Base-by-base conservation (phyloP, 345 rosid genomes). In the Boechera stricta region DNA sequence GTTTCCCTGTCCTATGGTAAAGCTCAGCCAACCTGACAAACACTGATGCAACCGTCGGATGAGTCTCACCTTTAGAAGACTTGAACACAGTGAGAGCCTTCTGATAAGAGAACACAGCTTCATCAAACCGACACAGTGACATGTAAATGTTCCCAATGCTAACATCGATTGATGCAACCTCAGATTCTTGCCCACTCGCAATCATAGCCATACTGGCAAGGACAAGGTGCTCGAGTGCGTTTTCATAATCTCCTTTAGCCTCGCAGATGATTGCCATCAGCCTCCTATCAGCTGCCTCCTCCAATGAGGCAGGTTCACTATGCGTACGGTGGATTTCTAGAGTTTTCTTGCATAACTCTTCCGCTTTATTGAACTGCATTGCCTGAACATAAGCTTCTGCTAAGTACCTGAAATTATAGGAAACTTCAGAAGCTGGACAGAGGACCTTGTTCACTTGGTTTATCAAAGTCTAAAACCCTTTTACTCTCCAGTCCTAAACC, bases 121-220 rank as follows among this genome's bases (percentile, higher is more conserved):
- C 98, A 21, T 95, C 99, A 61, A 92, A 93, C 62, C 99, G 91
- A 71, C 97, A 89, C 11, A 95, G 86, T 2, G 94, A 83, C 92
- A 89, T 86, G 80, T 95, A 95, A 47, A 91, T 80, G 69, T 95
- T 95, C 56, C 99, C 99, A 70, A 95, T 87, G 87, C 99, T 90
- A 71, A 92, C 92, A 78, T 95, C 99, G 13, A 95, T 93, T 4
- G 99, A 87, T 15, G 98, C 99, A 68, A 95, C 98, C 82, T 92
- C 99, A 1, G 79, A 86, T 66, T 91, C 99, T 74, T 91, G 99
- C 49, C 91, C 98, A 45, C 85, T 90, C 0, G 99, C 96, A 67
- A 91, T 90, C 99, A 93, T 96, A 10, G 98, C 97, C 99, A 93
- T 96, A 81, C 99, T 96, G 31, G 99, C 95, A 42, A 96, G 94